Evolutionary conservation across 495 filamentous ascomycete genomes (phyloP).

Genomic region (Copromyces sp.): DNA sequence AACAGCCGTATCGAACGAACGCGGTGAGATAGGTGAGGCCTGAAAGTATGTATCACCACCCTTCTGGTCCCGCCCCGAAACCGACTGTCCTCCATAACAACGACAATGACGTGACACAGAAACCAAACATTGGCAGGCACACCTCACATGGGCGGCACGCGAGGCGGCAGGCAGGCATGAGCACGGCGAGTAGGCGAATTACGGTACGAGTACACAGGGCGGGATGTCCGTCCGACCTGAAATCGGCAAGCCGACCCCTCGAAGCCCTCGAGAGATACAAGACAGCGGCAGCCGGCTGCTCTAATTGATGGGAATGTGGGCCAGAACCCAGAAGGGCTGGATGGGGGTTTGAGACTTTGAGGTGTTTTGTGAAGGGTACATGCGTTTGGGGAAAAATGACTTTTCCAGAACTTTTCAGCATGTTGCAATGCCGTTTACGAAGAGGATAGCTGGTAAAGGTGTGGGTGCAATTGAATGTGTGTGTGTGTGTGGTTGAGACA

Average conservation of each 20-base stretch:
- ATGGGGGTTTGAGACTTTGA: not conserved
- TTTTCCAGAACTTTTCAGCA: not conserved
- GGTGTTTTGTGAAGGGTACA: not conserved
- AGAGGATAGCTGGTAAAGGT: not conserved
- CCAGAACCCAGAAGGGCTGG: not conserved
- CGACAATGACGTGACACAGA: not conserved
- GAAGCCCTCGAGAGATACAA: not conserved
- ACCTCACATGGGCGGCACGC: not conserved
- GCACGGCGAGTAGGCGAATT: not conserved
- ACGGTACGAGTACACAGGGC: not conserved
- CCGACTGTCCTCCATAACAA: not conserved
- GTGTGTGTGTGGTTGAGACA: not conserved
- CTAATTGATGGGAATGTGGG: not conserved
- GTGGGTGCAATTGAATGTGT: not conserved
- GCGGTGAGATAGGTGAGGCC: not conserved
- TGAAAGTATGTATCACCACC: not conserved
- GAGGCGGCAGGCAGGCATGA: not conserved
- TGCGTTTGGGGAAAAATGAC: not conserved
- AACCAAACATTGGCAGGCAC: not conserved
- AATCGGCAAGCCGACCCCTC: not conserved
- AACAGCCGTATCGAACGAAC: not conserved
- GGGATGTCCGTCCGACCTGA: not conserved
- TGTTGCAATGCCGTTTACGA: not conserved
- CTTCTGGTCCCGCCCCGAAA: not conserved
- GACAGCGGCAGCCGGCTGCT: not conserved